Base-by-base conservation (phyloP, 2,329 filamentous ascomycete genomes). In the Chaetomiaceae sp. region DNA sequence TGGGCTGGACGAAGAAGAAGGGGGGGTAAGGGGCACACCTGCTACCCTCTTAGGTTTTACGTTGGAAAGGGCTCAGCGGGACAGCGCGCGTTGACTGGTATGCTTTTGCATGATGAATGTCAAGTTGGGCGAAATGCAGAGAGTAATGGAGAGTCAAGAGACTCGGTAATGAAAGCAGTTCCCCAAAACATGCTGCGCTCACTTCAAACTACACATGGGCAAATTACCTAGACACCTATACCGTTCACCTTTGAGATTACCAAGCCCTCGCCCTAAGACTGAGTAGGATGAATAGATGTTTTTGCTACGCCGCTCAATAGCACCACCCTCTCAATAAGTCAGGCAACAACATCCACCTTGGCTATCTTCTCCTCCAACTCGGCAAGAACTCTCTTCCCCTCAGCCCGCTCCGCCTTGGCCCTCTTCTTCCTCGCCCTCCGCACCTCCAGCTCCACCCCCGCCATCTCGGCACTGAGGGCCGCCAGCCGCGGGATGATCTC, bases 361-460 rank as follows among this genome's bases (percentile, higher is more conserved):
- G 8, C 56, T 5, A 38, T 23, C 10, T 38, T n/a, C 7, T 51
- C 33, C 46, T 30, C 48, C 42, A 54, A 3, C 38, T 53, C 45
- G 10, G 21, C 20, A n/a, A n/a, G n/a, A 33, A 52, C 20, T 47
- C 62, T 62, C 58, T 67, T 71, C 18, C 64, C 63, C 11, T 59
- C 60, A 4, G 66, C 67, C 3, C 65, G 67, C 55, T 71, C 71
- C 1, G 70, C 71, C 65, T 80, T 81, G 23, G 74, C 73, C 32
- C 77, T 70, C 68, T 66, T 75, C 70, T 84, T 83, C 53, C 76
- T 71, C 32, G 77, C 79, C 53, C 85, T 73, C 33, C 85, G 75
- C 49, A 92, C 82, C 59, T 86, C 79, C 47, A 85, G 81, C 71
- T 90, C 87, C 5, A 88, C 65, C n/a, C 70, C 69, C 13, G 75